Evolutionary conservation across 345 rosid species (phyloP).

Genomic region (Eucalyptus urophylla): DNA sequence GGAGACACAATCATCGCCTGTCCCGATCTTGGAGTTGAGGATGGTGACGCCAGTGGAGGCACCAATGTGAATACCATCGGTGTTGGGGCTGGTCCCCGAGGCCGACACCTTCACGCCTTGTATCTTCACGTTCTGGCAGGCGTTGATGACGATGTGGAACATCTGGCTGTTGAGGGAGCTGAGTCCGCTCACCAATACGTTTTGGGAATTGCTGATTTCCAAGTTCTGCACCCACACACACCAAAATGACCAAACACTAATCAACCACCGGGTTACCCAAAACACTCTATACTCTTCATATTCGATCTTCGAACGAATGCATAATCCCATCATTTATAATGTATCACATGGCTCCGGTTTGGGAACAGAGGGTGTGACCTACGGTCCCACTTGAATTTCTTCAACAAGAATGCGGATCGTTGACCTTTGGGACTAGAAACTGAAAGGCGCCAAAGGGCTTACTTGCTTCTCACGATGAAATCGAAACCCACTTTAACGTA

Average conservation of each 20-base stretch:
- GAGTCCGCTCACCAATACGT: constrained; percentile 10
- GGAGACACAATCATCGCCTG: constrained; percentile 26
- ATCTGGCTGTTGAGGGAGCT: constrained; percentile 16
- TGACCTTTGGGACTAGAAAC: not conserved
- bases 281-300: not conserved
- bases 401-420: not conserved
- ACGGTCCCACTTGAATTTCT: not conserved
- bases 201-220: constrained; percentile 1
- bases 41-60: constrained; percentile 5
- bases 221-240: constrained; percentile 1
- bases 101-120: constrained; percentile 8
- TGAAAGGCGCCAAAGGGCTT: not conserved
- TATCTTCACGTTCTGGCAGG: constrained; percentile 6
- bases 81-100: constrained; percentile 13
- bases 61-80: constrained; percentile 23
- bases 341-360: not conserved
- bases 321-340: not conserved
- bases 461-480: not conserved
- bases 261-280: not conserved
- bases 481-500: not conserved
- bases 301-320: not conserved
- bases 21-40: constrained; percentile 7
- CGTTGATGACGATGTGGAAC: constrained; percentile 15
- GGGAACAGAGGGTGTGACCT: not conserved
- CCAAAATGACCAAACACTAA: not conserved